Evolutionary conservation across 495 filamentous ascomycete genomes (phyloP).

Genomic region (Lasiosphaeris hirsuta): DNA sequence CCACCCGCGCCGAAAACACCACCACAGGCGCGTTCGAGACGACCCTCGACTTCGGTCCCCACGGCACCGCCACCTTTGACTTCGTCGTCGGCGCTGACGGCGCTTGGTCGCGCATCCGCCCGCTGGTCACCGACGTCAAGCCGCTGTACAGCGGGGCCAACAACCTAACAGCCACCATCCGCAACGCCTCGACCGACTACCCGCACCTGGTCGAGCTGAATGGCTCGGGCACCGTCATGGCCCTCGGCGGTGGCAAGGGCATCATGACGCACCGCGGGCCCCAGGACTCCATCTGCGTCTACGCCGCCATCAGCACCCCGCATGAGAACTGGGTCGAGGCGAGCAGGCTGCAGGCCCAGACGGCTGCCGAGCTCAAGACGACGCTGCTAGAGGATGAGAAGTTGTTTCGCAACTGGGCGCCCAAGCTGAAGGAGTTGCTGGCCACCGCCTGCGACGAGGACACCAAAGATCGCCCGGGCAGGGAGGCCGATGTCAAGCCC

Average conservation of each 20-base stretch:
- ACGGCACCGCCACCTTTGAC: constrained; percentile 40
- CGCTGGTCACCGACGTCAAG: constrained; percentile 41
- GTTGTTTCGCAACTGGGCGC: constrained; percentile 36
- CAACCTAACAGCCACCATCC: constrained; percentile 34
- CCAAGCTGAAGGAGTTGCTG: constrained; percentile 38
- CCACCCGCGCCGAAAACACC: constrained; percentile 7
- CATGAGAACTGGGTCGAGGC: constrained; percentile 8
- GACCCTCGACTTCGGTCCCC: constrained; percentile 34
- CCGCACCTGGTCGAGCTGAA: constrained; percentile 34
- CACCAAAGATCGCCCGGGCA: constrained; percentile 8
- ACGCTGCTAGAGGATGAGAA: constrained; percentile 23
- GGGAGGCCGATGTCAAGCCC: constrained; percentile 23
- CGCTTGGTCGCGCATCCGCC: constrained; percentile 55
- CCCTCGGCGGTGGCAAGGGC: constrained; percentile 37
- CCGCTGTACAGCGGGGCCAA: constrained; percentile 48
- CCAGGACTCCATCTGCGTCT: constrained; percentile 41
- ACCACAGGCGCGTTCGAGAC: constrained; percentile 21
- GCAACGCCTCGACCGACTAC: constrained; percentile 31
- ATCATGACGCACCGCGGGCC: constrained; percentile 43
- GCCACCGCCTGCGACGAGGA: constrained; percentile 38
- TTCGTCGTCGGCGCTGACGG: constrained; percentile 63
- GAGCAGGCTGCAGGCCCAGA: constrained; percentile 13
- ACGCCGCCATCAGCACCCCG: constrained; percentile 33
- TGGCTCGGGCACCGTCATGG: constrained; percentile 45
- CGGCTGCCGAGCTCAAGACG: constrained; percentile 19